Evolutionary conservation across 805 yeast species (phyloP), one percentile per base, ranked within the genome.

Genomic region (Metschnikowia hibisci): DNA sequence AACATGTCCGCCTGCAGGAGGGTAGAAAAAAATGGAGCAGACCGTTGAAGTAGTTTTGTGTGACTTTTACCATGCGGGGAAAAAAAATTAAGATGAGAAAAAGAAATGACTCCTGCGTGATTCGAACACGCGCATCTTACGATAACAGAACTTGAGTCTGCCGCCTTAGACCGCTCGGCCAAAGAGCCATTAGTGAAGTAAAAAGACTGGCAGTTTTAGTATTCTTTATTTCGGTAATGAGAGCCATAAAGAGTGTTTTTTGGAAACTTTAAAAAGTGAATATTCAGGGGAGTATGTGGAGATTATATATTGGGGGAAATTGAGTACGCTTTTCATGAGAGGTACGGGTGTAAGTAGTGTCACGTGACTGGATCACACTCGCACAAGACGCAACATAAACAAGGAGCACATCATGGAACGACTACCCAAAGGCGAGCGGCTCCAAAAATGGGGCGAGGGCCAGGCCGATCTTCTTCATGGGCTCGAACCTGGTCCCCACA

Each of bases 371-470:
- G 11, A 18, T 23, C 34, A 18, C 37, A 18, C 32, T 25, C 18
- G 10, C 20, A 18, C 16, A 25, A 38, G 22, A 12, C 20, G 20
- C 26, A 12, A 28, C 16, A 22, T 18, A 31, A 23, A 22, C 29
- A 30, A 18, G 16, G 15, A 42, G 18, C 16, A 22, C 25, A 16
- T 6, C 20, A 9, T 12, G 22, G 34, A 6, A 20, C 41, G 16
- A 26, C n/a, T 38, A 16, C 13, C 39, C 31, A 34, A 34, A 34
- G 31, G 31, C 2, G 39, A 12, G 9, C 39, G 27, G 13, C 41
- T 51, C 12, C 31, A 38, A 18, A 37, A 45, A 31, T 49, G 55
- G 52, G 49, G 47, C 35, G 54, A 51, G 15, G 38, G 15, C 10
- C 41, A 46, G 16, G 42, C 31, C 42, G 46, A 31, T 14, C 33